Base-by-base conservation (phyloP, 163 green algal species). In the Scenedesmus sp. region DNA sequence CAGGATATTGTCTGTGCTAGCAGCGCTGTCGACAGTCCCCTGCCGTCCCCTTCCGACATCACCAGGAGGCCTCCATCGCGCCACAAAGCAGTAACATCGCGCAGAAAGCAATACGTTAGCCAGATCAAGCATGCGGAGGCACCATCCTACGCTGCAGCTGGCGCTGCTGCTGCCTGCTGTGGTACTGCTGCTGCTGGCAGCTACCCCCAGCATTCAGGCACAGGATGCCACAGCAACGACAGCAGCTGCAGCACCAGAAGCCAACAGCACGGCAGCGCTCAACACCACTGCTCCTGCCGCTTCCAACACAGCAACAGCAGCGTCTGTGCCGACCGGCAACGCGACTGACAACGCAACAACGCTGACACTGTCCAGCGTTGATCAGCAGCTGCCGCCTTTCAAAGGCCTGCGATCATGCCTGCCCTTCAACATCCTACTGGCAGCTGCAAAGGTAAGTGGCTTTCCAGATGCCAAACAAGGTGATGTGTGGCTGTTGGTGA, bases 391-490 rank as follows among this genome's bases (percentile, higher is more conserved):
- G 12, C 87, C 87, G 23, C 4, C 23, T 18, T 91, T 91, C 34
- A 62, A 23, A 1, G 87, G 74, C 87, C 54, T 91, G 1, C 57
- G 87, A 52, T 87, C 74, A 23, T 91, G 87, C 76, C 74, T 91
- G 57, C 87, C 87, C 4, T 91, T 87, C 87, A 91, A 91, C 87
- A 60, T 91, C 7, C 55, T 91, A 4, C 10, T 91, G 3, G 70
- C 87, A 62, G 85, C 85, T 7, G 18, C 86, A 56, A n/a, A 84
- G 77, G 77, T 84, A 9, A 34, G 34, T 23, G 23, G 70, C 15
- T 46, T 46, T 46, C 34, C 34, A 46, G 34, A 46, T 46, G 34
- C 34, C 34, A 46, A 46, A 46, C 34, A 46, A 46, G 34, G 23
- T 79, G 70, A n/a, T 79, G 23, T 46, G 23, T 79, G 34, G 34